Conservation (phyloP, 1,139 yeast genomes). For the Geotrichum klebahnii region DNA sequence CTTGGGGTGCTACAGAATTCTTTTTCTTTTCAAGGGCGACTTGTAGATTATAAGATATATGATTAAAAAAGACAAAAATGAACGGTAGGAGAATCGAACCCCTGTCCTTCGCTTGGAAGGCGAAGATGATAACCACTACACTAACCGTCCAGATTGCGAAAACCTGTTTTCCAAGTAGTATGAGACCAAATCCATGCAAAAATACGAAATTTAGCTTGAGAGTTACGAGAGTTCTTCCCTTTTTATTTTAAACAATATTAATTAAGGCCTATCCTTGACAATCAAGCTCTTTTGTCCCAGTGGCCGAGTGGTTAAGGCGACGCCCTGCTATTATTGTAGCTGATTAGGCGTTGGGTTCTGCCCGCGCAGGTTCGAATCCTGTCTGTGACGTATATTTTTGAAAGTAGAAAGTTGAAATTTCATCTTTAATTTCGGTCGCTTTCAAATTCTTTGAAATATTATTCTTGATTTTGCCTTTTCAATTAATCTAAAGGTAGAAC, state of each 20-base stretch:
- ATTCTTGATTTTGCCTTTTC: too few species aligned
- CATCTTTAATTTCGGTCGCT: conserved; percentile 63
- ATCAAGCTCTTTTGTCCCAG: too few species aligned
- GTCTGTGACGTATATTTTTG: conserved; percentile 64
- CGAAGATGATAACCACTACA: conserved; percentile 45
- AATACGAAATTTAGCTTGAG: too few species aligned
- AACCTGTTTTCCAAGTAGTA: too few species aligned
- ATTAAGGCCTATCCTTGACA: too few species aligned
- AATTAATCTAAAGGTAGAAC: too few species aligned
- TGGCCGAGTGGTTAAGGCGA: conserved; percentile 90
- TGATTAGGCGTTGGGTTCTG: conserved; percentile 80
- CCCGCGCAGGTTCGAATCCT: conserved; percentile 91
- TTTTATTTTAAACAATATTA: too few species aligned
- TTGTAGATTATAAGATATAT: background rate
- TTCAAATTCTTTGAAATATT: background rate
- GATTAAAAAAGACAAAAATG: conserved; percentile 6
- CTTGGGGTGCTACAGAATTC: too few species aligned
- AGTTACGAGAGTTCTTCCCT: too few species aligned
- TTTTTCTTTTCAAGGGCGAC: too few species aligned
- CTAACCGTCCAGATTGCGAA: conserved; percentile 35
- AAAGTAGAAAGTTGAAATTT: conserved; percentile 86
- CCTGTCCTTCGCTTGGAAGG: conserved; percentile 24
- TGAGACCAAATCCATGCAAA: too few species aligned
- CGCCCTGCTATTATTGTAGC: conserved; percentile 74
- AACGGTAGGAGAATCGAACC: conserved; percentile 23